phyloP scores from a whole-genome alignment of 352 stramenopile genomes.

The Globisporangium recalcitrans region DNA sequence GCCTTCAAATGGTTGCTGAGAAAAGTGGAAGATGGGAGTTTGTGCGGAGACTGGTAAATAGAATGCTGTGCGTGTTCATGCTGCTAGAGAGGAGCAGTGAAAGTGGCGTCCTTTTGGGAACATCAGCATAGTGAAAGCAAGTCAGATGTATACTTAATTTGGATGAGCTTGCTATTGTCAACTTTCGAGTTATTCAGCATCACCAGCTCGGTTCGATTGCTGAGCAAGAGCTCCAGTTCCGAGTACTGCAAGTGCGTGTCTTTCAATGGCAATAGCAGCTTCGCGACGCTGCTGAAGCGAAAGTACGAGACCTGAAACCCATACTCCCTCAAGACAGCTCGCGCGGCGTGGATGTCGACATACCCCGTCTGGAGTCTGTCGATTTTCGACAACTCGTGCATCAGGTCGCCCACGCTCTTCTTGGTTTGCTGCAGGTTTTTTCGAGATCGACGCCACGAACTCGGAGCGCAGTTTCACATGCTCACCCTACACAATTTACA shows the following conservation, averaged over 20 bases:
- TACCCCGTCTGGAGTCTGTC: constrained; percentile 20
- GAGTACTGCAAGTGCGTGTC: constrained; percentile 36
- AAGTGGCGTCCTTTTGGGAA: too few species aligned
- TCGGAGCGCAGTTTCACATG: constrained; percentile 45
- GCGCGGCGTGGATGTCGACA: not conserved
- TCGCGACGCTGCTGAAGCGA: constrained; percentile 52
- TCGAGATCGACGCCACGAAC: constrained; percentile 29
- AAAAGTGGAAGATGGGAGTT: too few species aligned
- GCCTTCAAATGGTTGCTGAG: too few species aligned
- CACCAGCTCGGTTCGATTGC: too few species aligned
- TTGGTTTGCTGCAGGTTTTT: constrained; percentile 18
- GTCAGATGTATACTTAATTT: too few species aligned
- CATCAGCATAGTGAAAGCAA: too few species aligned
- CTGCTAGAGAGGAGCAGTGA: too few species aligned
- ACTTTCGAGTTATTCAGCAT: too few species aligned
- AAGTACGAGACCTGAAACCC: constrained; percentile 46
- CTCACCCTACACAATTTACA: too few species aligned
- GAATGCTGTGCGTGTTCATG: too few species aligned
- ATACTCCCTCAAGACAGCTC: constrained; percentile 24
- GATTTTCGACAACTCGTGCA: constrained; percentile 24
- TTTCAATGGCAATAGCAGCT: constrained; percentile 41
- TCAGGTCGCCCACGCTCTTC: constrained; percentile 4
- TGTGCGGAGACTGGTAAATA: too few species aligned
- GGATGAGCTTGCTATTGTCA: too few species aligned
- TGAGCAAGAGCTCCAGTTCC: constrained; percentile 20